These are phyloP conservation scores for Globisporangium nagaii DNA, from an alignment of 352 stramenopile species.

Conservation along the genomic window DNA sequence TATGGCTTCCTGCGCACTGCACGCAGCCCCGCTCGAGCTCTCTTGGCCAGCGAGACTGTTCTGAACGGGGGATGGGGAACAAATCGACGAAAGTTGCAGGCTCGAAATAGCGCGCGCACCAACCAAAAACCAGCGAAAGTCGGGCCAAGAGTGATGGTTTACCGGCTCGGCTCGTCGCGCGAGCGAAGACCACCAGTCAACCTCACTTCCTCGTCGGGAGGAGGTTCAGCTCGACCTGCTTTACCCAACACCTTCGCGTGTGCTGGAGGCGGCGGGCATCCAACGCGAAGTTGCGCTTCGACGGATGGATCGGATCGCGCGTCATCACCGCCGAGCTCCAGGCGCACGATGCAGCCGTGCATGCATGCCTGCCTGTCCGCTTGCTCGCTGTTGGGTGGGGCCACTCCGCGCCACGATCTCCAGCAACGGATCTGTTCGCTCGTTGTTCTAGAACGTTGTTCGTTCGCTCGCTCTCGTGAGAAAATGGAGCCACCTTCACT, in stretches of 20 bases:
- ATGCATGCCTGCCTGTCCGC: no score
- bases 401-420: not conserved
- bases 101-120: not conserved
- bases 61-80: not conserved
- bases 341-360: no score
- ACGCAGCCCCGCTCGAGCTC: no score
- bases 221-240: conserved; percentile 12
- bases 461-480: not conserved
- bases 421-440: not conserved
- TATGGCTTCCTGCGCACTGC: no score
- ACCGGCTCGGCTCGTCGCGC: not conserved
- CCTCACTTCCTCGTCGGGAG: not conserved
- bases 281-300: not conserved
- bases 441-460: conserved; percentile 5
- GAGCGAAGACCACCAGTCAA: conserved; percentile 9
- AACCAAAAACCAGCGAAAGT: no score
- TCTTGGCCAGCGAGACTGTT: not conserved
- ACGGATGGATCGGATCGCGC: no score
- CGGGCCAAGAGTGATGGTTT: conserved; percentile 18
- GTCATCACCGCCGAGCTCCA: no score
- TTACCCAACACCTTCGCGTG: not conserved
- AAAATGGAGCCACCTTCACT: conserved; percentile 7
- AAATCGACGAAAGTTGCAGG: conserved; percentile 13
- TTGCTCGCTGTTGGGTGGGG: not conserved
- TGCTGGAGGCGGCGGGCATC: not conserved